These are phyloP conservation scores for Plasmopara halstedii DNA, from an alignment of 352 stramenopile species.

Conservation along the genomic window DNA sequence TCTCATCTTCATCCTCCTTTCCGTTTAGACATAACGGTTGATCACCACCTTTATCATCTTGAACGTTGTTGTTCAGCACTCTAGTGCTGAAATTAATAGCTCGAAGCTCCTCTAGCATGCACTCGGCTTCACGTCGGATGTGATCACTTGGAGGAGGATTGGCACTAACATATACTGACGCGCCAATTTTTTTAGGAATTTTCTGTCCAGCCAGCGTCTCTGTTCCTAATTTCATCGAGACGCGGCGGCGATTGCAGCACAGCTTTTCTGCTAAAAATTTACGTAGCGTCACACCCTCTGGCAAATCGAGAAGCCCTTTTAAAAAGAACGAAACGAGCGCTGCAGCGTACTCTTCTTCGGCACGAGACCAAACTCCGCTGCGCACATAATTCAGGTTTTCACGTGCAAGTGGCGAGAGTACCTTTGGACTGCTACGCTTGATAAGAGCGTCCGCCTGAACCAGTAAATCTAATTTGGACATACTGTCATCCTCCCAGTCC, in stretches of 20 bases:
- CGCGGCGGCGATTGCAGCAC: conserved; percentile 49
- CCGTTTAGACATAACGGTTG: conserved; percentile 8
- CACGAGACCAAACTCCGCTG: conserved; percentile 53
- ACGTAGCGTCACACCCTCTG: conserved; percentile 52
- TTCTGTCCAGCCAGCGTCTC: conserved; percentile 46
- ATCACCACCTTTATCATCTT: conserved; percentile 4
- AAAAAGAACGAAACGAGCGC: conserved; percentile 64
- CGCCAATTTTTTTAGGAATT: conserved; percentile 62
- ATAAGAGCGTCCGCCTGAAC: conserved; percentile 70
- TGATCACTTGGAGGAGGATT: conserved; percentile 25
- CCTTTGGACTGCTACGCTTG: conserved; percentile 17
- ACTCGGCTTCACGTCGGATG: conserved; percentile 25
- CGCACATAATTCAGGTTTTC: conserved; percentile 26
- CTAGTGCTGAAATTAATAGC: conserved; percentile 26
- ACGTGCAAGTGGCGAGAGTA: conserved; percentile 3
- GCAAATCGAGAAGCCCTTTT: conserved; percentile 37
- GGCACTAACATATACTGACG: conserved; percentile 46
- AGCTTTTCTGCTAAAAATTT: conserved; percentile 65
- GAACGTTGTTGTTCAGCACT: conserved; percentile 5
- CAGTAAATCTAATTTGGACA: conserved; percentile 53
- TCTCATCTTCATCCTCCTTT: conserved; percentile 6
- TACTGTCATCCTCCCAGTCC: conserved; percentile 19
- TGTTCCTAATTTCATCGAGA: conserved; percentile 72
- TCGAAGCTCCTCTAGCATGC: conserved; percentile 29
- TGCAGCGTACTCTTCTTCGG: conserved; percentile 58